Evolutionary conservation across 306 rosid genomes (phyloP).

Genomic region (Citrullus mucosospermus): DNA sequence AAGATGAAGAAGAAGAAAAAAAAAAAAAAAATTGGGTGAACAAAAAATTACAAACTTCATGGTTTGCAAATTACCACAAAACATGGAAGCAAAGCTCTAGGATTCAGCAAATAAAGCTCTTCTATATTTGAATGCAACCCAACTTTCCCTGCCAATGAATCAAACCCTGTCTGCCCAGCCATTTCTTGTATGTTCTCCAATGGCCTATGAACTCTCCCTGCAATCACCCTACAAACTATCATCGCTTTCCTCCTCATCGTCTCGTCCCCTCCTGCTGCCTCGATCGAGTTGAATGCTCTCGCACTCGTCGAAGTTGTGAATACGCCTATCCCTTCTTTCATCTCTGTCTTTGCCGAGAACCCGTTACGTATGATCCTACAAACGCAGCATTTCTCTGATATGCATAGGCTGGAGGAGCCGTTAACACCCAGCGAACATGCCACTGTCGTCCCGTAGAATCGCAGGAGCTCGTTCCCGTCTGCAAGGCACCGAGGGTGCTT

Average conservation of each 20-base stretch:
- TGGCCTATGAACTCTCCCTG: conserved; percentile 84
- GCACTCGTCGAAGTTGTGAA: conserved; percentile 92
- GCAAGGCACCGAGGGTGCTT: conserved; percentile 90
- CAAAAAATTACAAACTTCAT: conserved; percentile 17
- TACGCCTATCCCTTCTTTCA: conserved; percentile 72
- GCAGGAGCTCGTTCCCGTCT: conserved; percentile 86
- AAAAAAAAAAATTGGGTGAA: not conserved
- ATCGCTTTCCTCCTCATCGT: conserved; percentile 36
- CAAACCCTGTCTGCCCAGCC: conserved; percentile 74
- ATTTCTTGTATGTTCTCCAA: conserved; percentile 73
- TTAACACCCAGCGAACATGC: conserved; percentile 64
- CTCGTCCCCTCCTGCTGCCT: conserved; percentile 28
- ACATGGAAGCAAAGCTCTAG: conserved; percentile 87
- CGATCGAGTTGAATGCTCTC: conserved; percentile 64
- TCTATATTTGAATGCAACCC: conserved; percentile 79
- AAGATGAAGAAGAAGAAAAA: not conserved
- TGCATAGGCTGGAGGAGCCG: conserved; percentile 68
- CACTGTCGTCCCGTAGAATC: conserved; percentile 74
- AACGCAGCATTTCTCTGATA: conserved; percentile 63
- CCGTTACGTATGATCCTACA: conserved; percentile 81
- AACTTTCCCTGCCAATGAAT: conserved; percentile 79
- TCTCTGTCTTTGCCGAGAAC: conserved; percentile 66
- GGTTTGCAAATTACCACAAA: conserved; percentile 84
- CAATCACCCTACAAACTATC: conserved; percentile 72
- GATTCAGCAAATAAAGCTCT: conserved; percentile 78